Percentiles rank a stretch among this genome's conserved stretches.
Evolutionary conservation across 495 filamentous ascomycete species (phyloP).

Genomic region (Daldinia vernicosa): DNA sequence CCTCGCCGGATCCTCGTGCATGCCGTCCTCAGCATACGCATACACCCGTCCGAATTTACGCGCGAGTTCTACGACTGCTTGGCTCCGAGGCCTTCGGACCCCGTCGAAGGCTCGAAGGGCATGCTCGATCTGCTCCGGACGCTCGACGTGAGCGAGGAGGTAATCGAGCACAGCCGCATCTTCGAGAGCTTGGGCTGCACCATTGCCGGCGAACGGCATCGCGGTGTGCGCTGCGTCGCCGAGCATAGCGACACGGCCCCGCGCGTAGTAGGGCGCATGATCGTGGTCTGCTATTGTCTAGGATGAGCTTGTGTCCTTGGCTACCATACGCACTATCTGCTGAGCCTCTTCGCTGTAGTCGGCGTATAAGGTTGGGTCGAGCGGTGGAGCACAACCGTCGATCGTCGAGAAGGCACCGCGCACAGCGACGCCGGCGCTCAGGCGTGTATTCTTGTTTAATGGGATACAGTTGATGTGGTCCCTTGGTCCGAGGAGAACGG

Average conservation of each 20-base stretch:
- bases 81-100: constrained; percentile 45
- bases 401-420: constrained; percentile 34
- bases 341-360: constrained; percentile 49
- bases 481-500: constrained; percentile 48
- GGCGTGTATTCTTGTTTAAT: constrained; percentile 50
- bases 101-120: constrained; percentile 46
- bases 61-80: constrained; percentile 46
- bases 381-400: constrained; percentile 3
- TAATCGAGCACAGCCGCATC: constrained; percentile 59
- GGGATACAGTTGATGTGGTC: constrained; percentile 53
- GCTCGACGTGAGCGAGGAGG: constrained; percentile 42
- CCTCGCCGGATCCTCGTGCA: constrained; percentile 48
- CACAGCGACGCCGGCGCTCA: constrained; percentile 53
- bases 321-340: constrained; percentile 47
- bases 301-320: constrained; percentile 45
- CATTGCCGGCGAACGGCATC: constrained; percentile 65
- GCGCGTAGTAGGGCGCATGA: constrained; percentile 59
- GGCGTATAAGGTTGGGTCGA: constrained; percentile 43
- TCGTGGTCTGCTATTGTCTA: constrained; percentile 59
- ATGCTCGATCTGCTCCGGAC: constrained; percentile 17
- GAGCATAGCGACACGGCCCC: constrained; percentile 59
- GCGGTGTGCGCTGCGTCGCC: constrained; percentile 70
- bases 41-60: constrained; percentile 48
- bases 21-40: constrained; percentile 45
- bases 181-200: constrained; percentile 69